These are phyloP conservation scores for Oryza longistaminata DNA, from an alignment of 176 grass and related monocot species.

Conservation along the genomic window DNA sequence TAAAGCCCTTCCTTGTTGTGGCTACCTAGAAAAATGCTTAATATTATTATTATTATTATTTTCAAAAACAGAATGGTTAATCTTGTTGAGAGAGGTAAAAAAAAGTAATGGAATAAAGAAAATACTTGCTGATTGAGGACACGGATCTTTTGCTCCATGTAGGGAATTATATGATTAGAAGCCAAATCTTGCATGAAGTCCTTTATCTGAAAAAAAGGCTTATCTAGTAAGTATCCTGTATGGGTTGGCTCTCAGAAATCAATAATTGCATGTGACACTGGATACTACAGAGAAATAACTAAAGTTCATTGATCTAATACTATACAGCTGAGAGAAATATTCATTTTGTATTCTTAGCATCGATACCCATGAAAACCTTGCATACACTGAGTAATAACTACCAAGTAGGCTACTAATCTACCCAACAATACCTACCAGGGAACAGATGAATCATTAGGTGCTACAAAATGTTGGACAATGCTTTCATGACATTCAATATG, in stretches of 20 bases:
- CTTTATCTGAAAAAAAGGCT: slow-evolving; percentile 68
- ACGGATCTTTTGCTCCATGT: slow-evolving; percentile 98
- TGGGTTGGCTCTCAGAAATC: neutral
- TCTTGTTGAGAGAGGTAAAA: slow-evolving; percentile 29
- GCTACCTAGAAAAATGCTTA: slow-evolving; percentile 63
- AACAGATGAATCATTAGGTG: slow-evolving; percentile 10
- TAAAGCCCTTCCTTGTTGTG: slow-evolving; percentile 91
- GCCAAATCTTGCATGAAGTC: slow-evolving; percentile 96
- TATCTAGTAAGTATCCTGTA: slow-evolving; percentile 10
- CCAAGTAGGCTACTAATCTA: slow-evolving; percentile 10
- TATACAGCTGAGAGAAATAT: slow-evolving; percentile 8
- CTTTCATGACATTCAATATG: neutral
- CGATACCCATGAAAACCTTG: neutral
- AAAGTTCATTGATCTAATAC: slow-evolving; percentile 11
- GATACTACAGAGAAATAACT: slow-evolving; percentile 4
- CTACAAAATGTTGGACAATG: slow-evolving; percentile 6
- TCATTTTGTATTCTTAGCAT: neutral
- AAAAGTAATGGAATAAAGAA: slow-evolving; percentile 18
- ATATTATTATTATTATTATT: slow-evolving; percentile 20
- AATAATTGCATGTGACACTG: neutral
- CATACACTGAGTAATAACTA: slow-evolving; percentile 18
- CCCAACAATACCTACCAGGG: slow-evolving; percentile 8
- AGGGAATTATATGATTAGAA: slow-evolving; percentile 96
- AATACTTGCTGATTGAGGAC: slow-evolving; percentile 96
- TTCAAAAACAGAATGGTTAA: slow-evolving; percentile 15